phyloP scores from a whole-genome alignment of 345 rosid genomes.

The Pseudoturritis turrita region DNA sequence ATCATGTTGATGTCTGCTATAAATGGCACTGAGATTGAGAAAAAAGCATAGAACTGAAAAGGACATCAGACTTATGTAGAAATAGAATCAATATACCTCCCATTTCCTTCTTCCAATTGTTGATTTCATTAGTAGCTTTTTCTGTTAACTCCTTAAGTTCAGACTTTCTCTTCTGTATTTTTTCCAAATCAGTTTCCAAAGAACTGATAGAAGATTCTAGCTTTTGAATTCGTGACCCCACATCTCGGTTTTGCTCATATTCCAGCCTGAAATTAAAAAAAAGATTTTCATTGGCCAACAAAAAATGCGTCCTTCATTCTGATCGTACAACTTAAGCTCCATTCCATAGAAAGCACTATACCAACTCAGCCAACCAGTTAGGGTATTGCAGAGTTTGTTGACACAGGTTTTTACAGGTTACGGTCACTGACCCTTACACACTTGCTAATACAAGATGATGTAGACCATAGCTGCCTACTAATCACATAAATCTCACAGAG shows the following conservation, averaged over 20 bases:
- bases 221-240: constrained; percentile 72
- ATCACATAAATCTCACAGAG: constrained; percentile 6
- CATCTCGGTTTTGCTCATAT: constrained; percentile 89
- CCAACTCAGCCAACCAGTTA: constrained; percentile 18
- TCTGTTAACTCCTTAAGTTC: constrained; percentile 59
- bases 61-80: neutral
- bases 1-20: neutral
- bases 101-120: constrained; percentile 69
- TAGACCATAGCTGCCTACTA: constrained; percentile 2
- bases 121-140: constrained; percentile 56
- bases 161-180: constrained; percentile 52
- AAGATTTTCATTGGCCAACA: neutral
- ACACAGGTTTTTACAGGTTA: constrained; percentile 4
- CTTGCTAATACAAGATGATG: constrained; percentile 5
- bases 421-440: constrained; percentile 1
- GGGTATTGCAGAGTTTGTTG: neutral
- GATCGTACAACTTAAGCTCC: constrained; percentile 9
- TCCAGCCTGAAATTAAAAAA: constrained; percentile 63
- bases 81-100: constrained; percentile 47
- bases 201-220: constrained; percentile 65
- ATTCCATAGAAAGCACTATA: neutral
- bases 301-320: neutral
- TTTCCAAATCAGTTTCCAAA: constrained; percentile 64
- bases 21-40: constrained; percentile 1
- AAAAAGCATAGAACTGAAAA: neutral